These are phyloP conservation scores for Laetiporus sulphureus DNA, from an alignment of 1,284 basidiomycete genomes.

Conservation along the genomic window DNA sequence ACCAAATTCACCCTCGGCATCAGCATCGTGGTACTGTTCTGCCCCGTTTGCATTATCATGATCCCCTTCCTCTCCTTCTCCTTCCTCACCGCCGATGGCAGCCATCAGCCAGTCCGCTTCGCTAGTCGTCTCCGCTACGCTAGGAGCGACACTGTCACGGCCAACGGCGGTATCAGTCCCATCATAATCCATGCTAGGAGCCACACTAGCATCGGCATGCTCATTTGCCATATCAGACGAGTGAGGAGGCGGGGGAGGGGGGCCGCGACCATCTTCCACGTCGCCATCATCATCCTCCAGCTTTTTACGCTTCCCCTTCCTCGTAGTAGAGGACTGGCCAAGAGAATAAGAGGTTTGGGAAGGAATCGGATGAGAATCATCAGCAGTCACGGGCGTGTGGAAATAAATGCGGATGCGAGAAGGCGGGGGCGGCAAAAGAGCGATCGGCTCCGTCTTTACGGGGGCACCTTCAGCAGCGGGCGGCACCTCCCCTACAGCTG, in stretches of 20 bases:
- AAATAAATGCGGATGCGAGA: conserved; percentile 83
- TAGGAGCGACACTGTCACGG: conserved; percentile 58
- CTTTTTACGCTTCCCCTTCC: conserved; percentile 80
- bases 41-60: conserved; percentile 41
- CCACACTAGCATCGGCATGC: conserved; percentile 29
- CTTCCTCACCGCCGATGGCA: conserved; percentile 65
- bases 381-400: conserved; percentile 74
- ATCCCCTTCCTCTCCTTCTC: conserved; percentile 38
- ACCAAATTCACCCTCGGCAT: conserved; percentile 35
- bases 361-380: conserved; percentile 67
- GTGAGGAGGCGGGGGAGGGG: conserved; percentile 53
- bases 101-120: conserved; percentile 83
- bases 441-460: conserved; percentile 26
- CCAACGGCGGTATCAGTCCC: conserved; percentile 34
- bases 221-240: conserved; percentile 26
- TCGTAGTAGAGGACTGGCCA: conserved; percentile 40
- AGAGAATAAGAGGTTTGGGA: conserved; percentile 39
- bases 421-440: conserved; percentile 42
- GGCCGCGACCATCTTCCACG: conserved; percentile 58
- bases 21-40: conserved; percentile 29
- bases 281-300: conserved; percentile 78
- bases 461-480: conserved; percentile 10
- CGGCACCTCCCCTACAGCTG: too few species aligned
- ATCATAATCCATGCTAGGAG: conserved; percentile 32
- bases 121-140: conserved; percentile 61